Conservation (phyloP, 139 green algal genomes). For the Picochlorum sp. region DNA sequence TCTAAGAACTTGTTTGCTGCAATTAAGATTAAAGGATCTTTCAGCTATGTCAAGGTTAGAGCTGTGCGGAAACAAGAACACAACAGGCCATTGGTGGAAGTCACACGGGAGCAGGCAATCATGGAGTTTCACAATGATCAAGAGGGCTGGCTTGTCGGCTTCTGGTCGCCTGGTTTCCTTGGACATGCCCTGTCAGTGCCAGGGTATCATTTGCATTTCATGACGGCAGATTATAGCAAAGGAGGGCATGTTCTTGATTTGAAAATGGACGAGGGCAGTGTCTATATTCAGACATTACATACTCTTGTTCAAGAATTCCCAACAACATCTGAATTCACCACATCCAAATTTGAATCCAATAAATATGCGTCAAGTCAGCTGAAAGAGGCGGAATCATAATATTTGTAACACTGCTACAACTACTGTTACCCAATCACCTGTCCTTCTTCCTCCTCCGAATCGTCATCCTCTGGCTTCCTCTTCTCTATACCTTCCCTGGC, state of each 20-base stretch:
- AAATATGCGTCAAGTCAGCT: too few relatives aligned
- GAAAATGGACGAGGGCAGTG: background rate
- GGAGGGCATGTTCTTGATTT: conserved; percentile 2
- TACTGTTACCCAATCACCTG: too few relatives aligned
- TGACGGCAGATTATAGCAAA: background rate
- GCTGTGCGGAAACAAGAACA: background rate
- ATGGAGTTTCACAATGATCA: background rate
- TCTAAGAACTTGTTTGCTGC: background rate
- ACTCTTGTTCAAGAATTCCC: background rate
- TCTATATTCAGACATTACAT: background rate
- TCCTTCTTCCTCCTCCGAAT: too few relatives aligned
- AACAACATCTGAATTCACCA: background rate
- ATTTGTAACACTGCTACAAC: too few relatives aligned
- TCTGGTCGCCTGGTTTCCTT: background rate
- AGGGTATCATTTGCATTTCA: conserved; percentile 1
- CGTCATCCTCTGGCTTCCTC: too few relatives aligned
- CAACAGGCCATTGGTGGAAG: background rate
- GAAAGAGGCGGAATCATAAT: too few relatives aligned
- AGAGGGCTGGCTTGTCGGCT: background rate
- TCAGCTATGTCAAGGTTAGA: background rate
- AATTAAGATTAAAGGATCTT: background rate
- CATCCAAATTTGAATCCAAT: too few relatives aligned
- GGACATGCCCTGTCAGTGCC: background rate
- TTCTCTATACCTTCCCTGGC: too few relatives aligned
- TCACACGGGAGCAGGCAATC: background rate